Conservation (phyloP, 2,329 filamentous ascomycete genomes). For the Clonostachys sp. region DNA sequence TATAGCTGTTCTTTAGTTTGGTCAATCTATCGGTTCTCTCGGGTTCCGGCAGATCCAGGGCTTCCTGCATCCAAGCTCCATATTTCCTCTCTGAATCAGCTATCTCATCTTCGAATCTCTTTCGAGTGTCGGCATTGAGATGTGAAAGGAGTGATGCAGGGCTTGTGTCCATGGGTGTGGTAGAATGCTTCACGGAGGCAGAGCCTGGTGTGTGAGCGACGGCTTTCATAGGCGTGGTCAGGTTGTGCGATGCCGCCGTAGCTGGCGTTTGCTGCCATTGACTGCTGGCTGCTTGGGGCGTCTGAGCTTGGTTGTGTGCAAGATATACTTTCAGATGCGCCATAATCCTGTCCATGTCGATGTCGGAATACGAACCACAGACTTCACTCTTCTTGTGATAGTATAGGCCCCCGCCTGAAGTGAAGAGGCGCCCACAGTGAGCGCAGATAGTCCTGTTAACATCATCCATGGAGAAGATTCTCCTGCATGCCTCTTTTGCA, state of each 20-base stretch:
- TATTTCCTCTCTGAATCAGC: conserved; percentile 24
- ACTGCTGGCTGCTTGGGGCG: no score
- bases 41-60: conserved; percentile 27
- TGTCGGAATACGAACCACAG: conserved; percentile 33
- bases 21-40: conserved; percentile 25
- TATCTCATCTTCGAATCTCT: conserved; percentile 14
- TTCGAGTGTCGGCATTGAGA: conserved; percentile 19
- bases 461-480: conserved; percentile 2
- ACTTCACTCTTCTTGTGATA: conserved; percentile 40
- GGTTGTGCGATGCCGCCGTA: no score
- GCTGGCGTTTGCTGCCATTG: no score
- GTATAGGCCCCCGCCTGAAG: conserved; percentile 28
- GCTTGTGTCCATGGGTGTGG: not conserved
- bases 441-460: conserved; percentile 30
- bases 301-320: no score
- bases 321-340: no score
- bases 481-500: no score
- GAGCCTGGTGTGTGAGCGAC: no score
- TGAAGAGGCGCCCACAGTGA: conserved; percentile 39
- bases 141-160: conserved; percentile 14
- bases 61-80: conserved; percentile 33
- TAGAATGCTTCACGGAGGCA: not conserved
- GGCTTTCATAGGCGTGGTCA: no score
- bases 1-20: conserved; percentile 45
- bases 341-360: no score